Percentiles rank a stretch among this genome's conserved stretches.
Conservation (phyloP, 768 basidiomycete genomes). For the Rubroboletus pulcherrimus region DNA sequence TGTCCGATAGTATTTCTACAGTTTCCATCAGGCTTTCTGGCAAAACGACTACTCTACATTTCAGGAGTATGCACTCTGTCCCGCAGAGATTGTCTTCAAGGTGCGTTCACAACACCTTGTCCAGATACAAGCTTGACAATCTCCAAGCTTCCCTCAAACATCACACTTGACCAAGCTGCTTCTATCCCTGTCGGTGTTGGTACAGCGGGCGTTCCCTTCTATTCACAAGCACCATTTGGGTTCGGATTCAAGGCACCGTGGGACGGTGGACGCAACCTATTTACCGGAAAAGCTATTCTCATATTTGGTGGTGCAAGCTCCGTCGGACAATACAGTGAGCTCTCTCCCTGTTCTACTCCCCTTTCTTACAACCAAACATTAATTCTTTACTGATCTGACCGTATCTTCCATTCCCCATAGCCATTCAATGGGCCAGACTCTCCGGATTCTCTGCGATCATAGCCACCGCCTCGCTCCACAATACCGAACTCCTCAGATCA, state of each 20-base stretch:
- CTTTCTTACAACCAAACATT: too few relatives aligned
- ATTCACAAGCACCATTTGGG: too few relatives aligned
- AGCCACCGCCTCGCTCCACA: slow-evolving; percentile 33
- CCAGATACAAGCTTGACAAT: too few relatives aligned
- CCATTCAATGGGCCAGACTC: slow-evolving; percentile 28
- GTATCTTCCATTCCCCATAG: slow-evolving; percentile 1
- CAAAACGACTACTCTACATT: slow-evolving; percentile 1
- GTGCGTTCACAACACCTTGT: slow-evolving; percentile 10
- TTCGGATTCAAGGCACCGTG: too few relatives aligned
- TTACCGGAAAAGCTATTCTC: slow-evolving; percentile 27
- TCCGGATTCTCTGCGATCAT: slow-evolving; percentile 32
- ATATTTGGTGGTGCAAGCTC: slow-evolving; percentile 34
- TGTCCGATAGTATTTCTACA: too few relatives aligned
- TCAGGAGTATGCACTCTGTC: slow-evolving; percentile 21
- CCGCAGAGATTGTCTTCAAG: slow-evolving; percentile 16
- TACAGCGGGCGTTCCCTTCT: too few relatives aligned
- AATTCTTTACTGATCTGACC: background rate
- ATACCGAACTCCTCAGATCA: slow-evolving; percentile 25
- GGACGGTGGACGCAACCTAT: slow-evolving; percentile 10
- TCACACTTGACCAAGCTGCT: slow-evolving; percentile 34
- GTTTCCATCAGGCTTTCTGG: background rate
- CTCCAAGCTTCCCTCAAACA: slow-evolving; percentile 22
- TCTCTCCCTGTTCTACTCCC: too few relatives aligned
- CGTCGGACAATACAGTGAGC: slow-evolving; percentile 34
- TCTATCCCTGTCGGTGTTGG: slow-evolving; percentile 28